Percentiles rank a stretch among this genome's conserved stretches.
phyloP scores from a whole-genome alignment of 495 filamentous ascomycete species.

The Daldinia vernicosa region DNA sequence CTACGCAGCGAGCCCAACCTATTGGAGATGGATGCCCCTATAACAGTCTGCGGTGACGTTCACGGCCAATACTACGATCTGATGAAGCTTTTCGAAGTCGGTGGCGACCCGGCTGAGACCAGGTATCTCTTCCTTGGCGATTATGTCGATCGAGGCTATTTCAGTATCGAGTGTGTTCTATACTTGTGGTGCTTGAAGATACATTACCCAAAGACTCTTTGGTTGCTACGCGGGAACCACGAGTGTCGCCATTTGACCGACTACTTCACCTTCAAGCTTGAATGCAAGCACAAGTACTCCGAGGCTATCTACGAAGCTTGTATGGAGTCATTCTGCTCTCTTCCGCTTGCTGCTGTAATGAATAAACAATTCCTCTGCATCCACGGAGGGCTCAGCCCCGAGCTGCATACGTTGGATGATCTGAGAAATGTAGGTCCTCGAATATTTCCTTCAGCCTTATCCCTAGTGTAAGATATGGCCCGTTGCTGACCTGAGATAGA shows the following conservation, averaged over 20 bases:
- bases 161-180: constrained; percentile 98
- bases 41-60: constrained; percentile 98
- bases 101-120: constrained; percentile 94
- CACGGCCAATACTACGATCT: constrained; percentile 99
- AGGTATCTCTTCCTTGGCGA: constrained; percentile 96
- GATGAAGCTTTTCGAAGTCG: constrained; percentile 99
- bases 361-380: constrained; percentile 99
- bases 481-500: constrained; percentile 59
- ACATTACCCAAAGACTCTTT: constrained; percentile 97
- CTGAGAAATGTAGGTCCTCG: constrained; percentile 74
- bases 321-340: constrained; percentile 95
- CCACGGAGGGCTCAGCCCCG: constrained; percentile 93
- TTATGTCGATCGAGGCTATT: constrained; percentile 97
- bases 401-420: constrained; percentile 94
- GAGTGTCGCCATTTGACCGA: constrained; percentile 98
- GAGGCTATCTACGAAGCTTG: constrained; percentile 97
- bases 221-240: constrained; percentile 96
- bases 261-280: constrained; percentile 99
- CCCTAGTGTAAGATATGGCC: constrained; percentile 11
- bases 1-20: constrained; percentile 90
- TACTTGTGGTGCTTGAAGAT: constrained; percentile 99
- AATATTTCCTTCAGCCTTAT: not conserved
- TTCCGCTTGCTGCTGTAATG: constrained; percentile 97
- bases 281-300: constrained; percentile 99
- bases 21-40: constrained; percentile 98